Evolutionary conservation across 768 basidiomycete species (phyloP).

Genomic region (Boletellus sp.): DNA sequence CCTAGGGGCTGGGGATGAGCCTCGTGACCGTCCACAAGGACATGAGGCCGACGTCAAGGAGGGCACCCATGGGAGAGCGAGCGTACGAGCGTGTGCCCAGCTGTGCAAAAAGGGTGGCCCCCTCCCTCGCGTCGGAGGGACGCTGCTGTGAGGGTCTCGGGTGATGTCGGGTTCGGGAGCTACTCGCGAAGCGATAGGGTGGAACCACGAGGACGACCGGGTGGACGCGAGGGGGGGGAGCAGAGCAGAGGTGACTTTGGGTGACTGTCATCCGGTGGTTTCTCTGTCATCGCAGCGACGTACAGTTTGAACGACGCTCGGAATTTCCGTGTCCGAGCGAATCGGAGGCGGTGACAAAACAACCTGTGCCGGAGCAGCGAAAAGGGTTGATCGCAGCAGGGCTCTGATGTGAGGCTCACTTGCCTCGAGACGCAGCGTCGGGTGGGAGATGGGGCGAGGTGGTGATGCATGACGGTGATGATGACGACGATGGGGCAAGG

Average conservation of each 20-base stretch:
- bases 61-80: background rate
- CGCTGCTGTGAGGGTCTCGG: background rate
- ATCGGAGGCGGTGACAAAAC: conserved; percentile 23
- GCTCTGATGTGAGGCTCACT: background rate
- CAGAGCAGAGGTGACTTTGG: background rate
- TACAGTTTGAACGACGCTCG: background rate
- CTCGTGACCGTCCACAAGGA: background rate
- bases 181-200: conserved; percentile 15
- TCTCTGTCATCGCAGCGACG: too few relatives aligned
- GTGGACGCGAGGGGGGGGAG: conserved; percentile 12
- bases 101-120: background rate
- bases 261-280: too few relatives aligned
- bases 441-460: conserved; percentile 13
- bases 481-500: conserved; percentile 23
- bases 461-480: too few relatives aligned
- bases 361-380: conserved; percentile 19
- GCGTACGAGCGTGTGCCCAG: conserved; percentile 2
- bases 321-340: conserved; percentile 19
- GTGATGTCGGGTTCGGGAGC: background rate
- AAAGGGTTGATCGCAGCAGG: background rate
- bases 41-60: conserved; percentile 5
- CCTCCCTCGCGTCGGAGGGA: background rate
- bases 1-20: conserved; percentile 15
- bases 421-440: conserved; percentile 16
- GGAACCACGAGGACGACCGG: conserved; percentile 7